phyloP scores from a whole-genome alignment of 768 basidiomycete species.

The Mycena vulgaris region DNA sequence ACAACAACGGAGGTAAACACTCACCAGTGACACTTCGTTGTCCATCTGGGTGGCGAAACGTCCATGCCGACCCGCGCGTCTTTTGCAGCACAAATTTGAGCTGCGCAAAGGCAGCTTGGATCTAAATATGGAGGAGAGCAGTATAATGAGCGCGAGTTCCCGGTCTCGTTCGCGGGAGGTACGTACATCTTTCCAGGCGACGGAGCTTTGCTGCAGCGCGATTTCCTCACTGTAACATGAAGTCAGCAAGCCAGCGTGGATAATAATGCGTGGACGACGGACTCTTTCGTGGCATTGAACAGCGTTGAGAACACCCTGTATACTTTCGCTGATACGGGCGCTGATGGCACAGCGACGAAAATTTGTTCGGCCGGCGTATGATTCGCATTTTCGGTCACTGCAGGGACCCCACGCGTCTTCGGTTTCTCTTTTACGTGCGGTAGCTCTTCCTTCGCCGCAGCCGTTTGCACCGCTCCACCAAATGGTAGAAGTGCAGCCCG shows the following conservation, averaged over 20 bases:
- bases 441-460: not conserved
- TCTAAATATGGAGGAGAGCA: not conserved
- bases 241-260: not conserved
- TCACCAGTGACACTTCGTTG: constrained; percentile 4
- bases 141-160: not conserved
- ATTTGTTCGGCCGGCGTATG: too few relatives aligned
- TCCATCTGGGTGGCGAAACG: constrained; percentile 17
- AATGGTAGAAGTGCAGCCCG: constrained; percentile 2
- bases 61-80: constrained; percentile 26
- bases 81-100: constrained; percentile 15
- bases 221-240: not conserved
- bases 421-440: not conserved
- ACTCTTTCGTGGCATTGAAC: too few relatives aligned
- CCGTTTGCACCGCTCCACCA: constrained; percentile 12
- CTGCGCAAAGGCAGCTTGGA: constrained; percentile 10
- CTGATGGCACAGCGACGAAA: too few relatives aligned
- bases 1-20: not conserved
- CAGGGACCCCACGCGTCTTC: not conserved
- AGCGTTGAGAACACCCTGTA: too few relatives aligned
- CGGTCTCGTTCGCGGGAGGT: not conserved
- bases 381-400: too few relatives aligned
- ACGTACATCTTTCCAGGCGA: constrained; percentile 6
- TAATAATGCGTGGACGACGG: too few relatives aligned
- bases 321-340: too few relatives aligned
- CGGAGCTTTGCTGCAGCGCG: constrained; percentile 1